Percentiles rank a stretch among this genome's conserved stretches.
These are phyloP conservation scores for Capronia coronata DNA, from an alignment of 2,329 filamentous ascomycete species.

Conservation along the genomic window DNA sequence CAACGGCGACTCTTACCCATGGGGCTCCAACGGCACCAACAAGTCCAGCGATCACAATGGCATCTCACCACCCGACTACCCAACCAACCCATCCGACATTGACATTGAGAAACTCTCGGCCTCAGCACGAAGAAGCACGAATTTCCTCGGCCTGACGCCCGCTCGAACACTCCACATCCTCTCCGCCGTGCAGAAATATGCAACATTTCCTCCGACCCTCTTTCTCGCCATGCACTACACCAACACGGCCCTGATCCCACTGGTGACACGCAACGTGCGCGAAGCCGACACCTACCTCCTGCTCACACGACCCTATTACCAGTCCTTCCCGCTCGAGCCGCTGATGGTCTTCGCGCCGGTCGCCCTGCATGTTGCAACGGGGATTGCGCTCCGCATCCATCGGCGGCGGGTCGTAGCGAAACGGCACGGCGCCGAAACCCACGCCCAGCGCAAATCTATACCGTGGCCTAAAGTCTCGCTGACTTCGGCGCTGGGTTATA, in stretches of 20 bases:
- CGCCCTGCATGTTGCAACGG: constrained; percentile 67
- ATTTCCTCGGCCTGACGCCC: constrained; percentile 36
- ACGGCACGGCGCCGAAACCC: constrained; percentile 66
- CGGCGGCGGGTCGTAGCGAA: constrained; percentile 63
- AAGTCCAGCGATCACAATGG: neutral
- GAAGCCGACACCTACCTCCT: constrained; percentile 79
- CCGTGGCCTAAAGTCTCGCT: constrained; percentile 67
- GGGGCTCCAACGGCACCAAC: neutral
- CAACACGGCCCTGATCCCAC: constrained; percentile 75
- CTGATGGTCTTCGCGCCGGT: constrained; percentile 71
- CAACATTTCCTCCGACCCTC: constrained; percentile 72
- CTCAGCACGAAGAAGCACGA: constrained; percentile 29
- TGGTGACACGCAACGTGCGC: constrained; percentile 64
- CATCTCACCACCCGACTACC: constrained; percentile 40
- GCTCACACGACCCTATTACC: constrained; percentile 86
- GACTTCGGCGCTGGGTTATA: constrained; percentile 67
- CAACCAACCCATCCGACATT: constrained; percentile 32
- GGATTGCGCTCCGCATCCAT: constrained; percentile 68
- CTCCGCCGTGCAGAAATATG: constrained; percentile 75
- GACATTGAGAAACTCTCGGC: constrained; percentile 37
- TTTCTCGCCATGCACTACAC: constrained; percentile 71
- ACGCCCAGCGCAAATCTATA: constrained; percentile 40
- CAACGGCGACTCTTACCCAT: constrained; percentile 28
- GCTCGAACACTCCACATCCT: constrained; percentile 35
- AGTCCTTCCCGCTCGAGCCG: constrained; percentile 72